Evolutionary conservation across 208 protist genomes (phyloP), one percentile per base, ranked within the genome.

Genomic region (Leishmania aethiopica): DNA sequence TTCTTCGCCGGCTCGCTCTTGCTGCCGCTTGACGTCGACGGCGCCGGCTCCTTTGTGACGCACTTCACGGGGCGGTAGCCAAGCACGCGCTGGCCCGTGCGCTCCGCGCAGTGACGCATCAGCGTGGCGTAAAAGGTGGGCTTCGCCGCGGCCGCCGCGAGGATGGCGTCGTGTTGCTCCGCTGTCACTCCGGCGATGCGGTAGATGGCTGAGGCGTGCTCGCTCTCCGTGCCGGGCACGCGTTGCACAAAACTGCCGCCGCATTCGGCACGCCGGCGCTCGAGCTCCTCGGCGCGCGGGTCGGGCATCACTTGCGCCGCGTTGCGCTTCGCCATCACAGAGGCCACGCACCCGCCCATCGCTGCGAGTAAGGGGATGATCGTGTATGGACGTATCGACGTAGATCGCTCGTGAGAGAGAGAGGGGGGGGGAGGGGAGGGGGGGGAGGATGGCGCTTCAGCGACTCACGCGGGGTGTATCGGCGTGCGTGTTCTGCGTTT

Each of bases 341-440:
- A 86, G 66, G 86, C 57, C 11, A 93, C 77, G 67, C 88, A 89
- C 35, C 59, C 81, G 28, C 91, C 91, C 91, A 95, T 93, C 62
- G 45, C 77, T 40, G 72, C 53, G 64, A 25, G 64, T 69, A 42
- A 45, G 32, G 66, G 22, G 15, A 6, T 57, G 72, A 40, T 47
- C 32, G 71, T 75, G 49, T 57, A 49, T 75, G 49, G 0, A n/a
- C 45, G 13, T 64, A n/a, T 15, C 22, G 28, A 32, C n/a, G 59
- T n/a, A 32, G 59, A 0, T 64, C 25, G 59, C 11, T 64, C 59
- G 2, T 64, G 11, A 17, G 7, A 15, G 28, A 32, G 59, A 4
- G 57, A 17, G 49, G 0, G 13, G 49, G 10, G 10, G 19, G 57
- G 2, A 2, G 57, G 5, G 7, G 25, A 8, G 57, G 59, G 28